Evolutionary conservation across 176 grass and related monocot species (phyloP), one percentile per base, ranked within the genome.

Genomic region (Carex cristatella): DNA sequence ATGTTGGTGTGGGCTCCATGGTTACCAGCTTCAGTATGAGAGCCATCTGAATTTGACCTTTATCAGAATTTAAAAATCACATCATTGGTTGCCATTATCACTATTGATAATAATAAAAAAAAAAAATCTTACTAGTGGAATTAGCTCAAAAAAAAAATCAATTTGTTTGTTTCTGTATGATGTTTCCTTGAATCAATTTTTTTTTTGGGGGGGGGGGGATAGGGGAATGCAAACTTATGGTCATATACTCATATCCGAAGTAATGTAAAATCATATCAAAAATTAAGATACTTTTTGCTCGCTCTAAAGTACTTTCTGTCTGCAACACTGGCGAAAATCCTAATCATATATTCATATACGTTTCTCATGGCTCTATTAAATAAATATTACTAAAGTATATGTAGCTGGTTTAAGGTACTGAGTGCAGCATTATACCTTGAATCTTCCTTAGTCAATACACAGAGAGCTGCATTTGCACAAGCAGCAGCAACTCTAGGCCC

Each of bases 401-500:
- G 18, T 57, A 64, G 81, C 58, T 79, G 78, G 28, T 60, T 55
- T 80, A 55, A 89, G 59, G n/a, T 16, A 87, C 9, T 0, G 57
- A 90, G 85, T 68, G n/a, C 70, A 72, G 72, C 11, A 15, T 83
- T 46, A 62, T 75, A 94, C 92, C 92, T 95, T 49, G 89, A 87
- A 87, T 92, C 88, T 59, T 88, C 91, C 88, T 84, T 88, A 1
- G 95, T 98, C 71, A 98, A 88, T 70, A 88, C 85, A 86, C 86
- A 93, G 78, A 98, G 65, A 53, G 93, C 91, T 14, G 91, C 91
- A 90, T 82, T 90, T 79, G 93, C 91, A 63, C 91, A 95, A 31
- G 95, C 90, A 88, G 92, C 92, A 65, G 92, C 95, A 90, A 97
- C 91, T 97, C 95, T 94, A 79, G 95, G 95, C 87, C 95, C 95